Evolutionary conservation across 495 filamentous ascomycete species (phyloP).

Genomic region (Sphaerosporella brunnea): DNA sequence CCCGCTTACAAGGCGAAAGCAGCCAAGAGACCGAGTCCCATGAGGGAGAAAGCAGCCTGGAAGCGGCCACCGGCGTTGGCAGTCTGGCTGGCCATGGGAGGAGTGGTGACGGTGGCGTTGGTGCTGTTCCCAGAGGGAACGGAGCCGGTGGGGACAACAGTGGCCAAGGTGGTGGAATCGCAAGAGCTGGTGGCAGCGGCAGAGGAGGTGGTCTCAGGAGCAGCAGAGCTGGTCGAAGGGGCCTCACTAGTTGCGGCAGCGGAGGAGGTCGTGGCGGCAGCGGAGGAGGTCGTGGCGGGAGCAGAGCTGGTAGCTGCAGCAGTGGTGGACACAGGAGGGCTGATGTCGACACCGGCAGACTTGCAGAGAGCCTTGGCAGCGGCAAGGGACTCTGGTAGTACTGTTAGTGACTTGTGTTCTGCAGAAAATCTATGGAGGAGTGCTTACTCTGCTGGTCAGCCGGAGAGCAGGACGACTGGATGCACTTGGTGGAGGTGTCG

Average conservation of each 20-base stretch:
- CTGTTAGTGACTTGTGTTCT: slow-evolving; percentile 5
- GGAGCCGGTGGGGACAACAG: not conserved
- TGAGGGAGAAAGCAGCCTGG: not conserved
- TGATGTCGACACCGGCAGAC: slow-evolving; percentile 10
- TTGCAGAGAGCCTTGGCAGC: slow-evolving; percentile 8
- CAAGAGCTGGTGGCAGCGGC: not conserved
- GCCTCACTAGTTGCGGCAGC: not conserved
- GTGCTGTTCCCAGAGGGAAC: not conserved
- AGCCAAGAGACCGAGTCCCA: slow-evolving; percentile 1
- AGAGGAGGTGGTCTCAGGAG: not conserved
- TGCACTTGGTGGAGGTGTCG: slow-evolving; percentile 2
- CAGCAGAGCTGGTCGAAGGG: not conserved
- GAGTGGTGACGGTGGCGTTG: not conserved
- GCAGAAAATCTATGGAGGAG: not conserved
- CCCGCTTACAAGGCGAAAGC: slow-evolving; percentile 1
- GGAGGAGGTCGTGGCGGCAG: not conserved
- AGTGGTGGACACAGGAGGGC: not conserved
- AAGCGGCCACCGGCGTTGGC: not conserved
- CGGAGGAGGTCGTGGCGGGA: not conserved
- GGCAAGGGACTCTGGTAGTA: slow-evolving; percentile 9
- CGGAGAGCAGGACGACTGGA: not conserved
- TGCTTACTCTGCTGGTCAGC: slow-evolving; percentile 15
- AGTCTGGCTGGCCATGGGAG: slow-evolving; percentile 2
- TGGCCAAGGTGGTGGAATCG: not conserved
- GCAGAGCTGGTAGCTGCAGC: not conserved